phyloP scores from a whole-genome alignment of 2,329 filamentous ascomycete genomes.

The Aspergillus sp. region DNA sequence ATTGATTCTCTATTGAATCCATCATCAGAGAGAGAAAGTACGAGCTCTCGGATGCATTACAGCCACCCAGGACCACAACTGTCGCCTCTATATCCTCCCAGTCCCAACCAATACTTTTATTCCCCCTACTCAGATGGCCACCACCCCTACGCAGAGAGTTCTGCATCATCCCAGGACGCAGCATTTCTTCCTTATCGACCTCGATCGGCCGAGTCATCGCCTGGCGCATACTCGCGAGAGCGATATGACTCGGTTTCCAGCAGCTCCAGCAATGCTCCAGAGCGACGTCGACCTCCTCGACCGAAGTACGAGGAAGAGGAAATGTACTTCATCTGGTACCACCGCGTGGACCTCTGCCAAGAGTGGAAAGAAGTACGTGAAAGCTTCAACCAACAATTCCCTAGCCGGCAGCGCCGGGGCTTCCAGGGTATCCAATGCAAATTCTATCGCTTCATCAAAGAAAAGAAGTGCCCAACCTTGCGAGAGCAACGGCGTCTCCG shows the following conservation, averaged over 20 bases:
- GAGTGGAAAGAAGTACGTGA: conserved; percentile 50
- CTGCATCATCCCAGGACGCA: conserved; percentile 23
- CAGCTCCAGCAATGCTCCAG: conserved; percentile 37
- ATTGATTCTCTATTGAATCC: conserved; percentile 40
- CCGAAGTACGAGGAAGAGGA: conserved; percentile 52
- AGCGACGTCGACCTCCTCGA: conserved; percentile 45
- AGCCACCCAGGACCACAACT: conserved; percentile 25
- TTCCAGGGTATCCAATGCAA: conserved; percentile 53
- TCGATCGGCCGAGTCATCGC: conserved; percentile 36
- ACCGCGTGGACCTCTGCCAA: conserved; percentile 48
- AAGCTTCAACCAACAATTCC: conserved; percentile 48
- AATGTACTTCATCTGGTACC: conserved; percentile 54
- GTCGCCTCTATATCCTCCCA: conserved; percentile 34
- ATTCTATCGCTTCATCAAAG: conserved; percentile 52
- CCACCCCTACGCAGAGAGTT: conserved; percentile 19
- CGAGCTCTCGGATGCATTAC: conserved; percentile 18
- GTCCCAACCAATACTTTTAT: conserved; percentile 32
- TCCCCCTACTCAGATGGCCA: conserved; percentile 24
- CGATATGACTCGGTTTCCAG: conserved; percentile 46
- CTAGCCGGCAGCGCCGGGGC: conserved; percentile 39
- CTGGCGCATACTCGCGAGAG: conserved; percentile 40
- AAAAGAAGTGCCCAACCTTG: conserved; percentile 47
- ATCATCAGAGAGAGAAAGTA: conserved; percentile 23
- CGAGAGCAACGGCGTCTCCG: conserved; percentile 45
- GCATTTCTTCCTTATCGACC: conserved; percentile 31